Percentiles rank a stretch among this genome's conserved stretches.
Conservation (phyloP, 1,284 basidiomycete species). For the Trametes polyzona region DNA sequence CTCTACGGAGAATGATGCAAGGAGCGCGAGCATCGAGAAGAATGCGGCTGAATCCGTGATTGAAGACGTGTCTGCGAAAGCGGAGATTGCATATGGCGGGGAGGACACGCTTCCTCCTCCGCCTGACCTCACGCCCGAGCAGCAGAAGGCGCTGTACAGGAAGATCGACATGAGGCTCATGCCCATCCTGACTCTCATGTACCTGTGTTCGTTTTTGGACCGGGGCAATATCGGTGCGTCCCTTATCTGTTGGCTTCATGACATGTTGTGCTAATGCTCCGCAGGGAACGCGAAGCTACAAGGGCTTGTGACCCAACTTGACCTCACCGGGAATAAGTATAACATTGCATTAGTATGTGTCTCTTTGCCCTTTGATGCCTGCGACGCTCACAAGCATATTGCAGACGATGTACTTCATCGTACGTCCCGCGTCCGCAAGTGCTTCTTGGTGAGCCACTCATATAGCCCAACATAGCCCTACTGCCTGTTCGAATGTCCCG, state of each 20-base stretch:
- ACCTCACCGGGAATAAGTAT: conserved; percentile 61
- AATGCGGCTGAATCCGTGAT: conserved; percentile 4
- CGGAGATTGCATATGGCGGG: conserved; percentile 20
- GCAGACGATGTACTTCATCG: conserved; percentile 73
- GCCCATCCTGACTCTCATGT: conserved; percentile 70
- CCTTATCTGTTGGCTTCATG: not conserved
- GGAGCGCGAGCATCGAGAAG: conserved; percentile 18
- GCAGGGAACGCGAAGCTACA: conserved; percentile 71
- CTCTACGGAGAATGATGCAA: conserved; percentile 5
- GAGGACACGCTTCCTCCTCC: conserved; percentile 47
- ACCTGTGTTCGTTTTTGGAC: conserved; percentile 68
- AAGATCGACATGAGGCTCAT: conserved; percentile 68
- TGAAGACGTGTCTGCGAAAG: conserved; percentile 7
- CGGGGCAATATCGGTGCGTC: conserved; percentile 43
- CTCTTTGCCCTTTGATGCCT: not conserved
- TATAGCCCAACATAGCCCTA: conserved; percentile 48
- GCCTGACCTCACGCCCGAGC: conserved; percentile 49
- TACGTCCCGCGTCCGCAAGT: conserved; percentile 36
- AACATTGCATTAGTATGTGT: conserved; percentile 65
- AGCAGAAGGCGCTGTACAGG: conserved; percentile 62
- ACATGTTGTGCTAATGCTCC: no score
- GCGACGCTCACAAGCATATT: not conserved
- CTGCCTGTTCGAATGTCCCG: conserved; percentile 64
- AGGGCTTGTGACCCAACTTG: conserved; percentile 55
- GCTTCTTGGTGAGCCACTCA: not conserved